Evolutionary conservation across 208 protist genomes (phyloP).

Genomic region (Porcisia hertigi): DNA sequence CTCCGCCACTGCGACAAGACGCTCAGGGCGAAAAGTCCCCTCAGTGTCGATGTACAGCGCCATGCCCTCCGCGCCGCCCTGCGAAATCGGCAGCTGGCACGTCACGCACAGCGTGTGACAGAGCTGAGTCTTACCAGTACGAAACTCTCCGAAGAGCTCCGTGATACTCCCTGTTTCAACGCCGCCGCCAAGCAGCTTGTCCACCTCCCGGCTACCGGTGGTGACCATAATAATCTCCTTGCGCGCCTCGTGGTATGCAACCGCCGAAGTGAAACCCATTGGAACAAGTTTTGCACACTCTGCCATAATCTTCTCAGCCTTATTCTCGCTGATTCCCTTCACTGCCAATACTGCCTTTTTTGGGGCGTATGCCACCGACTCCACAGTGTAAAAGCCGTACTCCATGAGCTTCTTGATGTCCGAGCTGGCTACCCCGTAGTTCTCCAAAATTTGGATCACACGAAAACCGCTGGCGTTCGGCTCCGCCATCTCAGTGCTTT

Average conservation of each 20-base stretch:
- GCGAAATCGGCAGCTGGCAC: slow-evolving; percentile 94
- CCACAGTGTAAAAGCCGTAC: slow-evolving; percentile 96
- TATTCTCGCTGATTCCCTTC: slow-evolving; percentile 98
- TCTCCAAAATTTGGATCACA: slow-evolving; percentile 91
- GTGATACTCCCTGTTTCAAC: slow-evolving; percentile 99
- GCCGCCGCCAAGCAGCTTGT: slow-evolving; percentile 97
- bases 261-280: slow-evolving; percentile 98
- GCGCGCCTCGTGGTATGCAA: slow-evolving; percentile 94
- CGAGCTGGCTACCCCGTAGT: slow-evolving; percentile 91
- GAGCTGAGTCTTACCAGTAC: slow-evolving; percentile 99
- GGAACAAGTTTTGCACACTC: slow-evolving; percentile 95
- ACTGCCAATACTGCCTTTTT: slow-evolving; percentile 96
- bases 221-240: slow-evolving; percentile 98
- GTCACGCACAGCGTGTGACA: slow-evolving; percentile 99
- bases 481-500: slow-evolving; percentile 30
- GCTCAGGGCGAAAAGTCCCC: slow-evolving; percentile 98
- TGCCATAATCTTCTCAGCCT: slow-evolving; percentile 98
- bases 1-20: slow-evolving; percentile 90
- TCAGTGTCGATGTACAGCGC: slow-evolving; percentile 99
- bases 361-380: slow-evolving; percentile 96
- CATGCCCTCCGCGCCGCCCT: slow-evolving; percentile 98
- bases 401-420: slow-evolving; percentile 98
- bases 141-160: slow-evolving; percentile 99
- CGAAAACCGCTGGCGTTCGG: slow-evolving; percentile 61
- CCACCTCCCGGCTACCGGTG: slow-evolving; percentile 98